A percentile compares a stretch with the other conserved stretches of the same genome.
phyloP scores from a whole-genome alignment of 352 stramenopile species.

The Pythium phragmiticola region DNA sequence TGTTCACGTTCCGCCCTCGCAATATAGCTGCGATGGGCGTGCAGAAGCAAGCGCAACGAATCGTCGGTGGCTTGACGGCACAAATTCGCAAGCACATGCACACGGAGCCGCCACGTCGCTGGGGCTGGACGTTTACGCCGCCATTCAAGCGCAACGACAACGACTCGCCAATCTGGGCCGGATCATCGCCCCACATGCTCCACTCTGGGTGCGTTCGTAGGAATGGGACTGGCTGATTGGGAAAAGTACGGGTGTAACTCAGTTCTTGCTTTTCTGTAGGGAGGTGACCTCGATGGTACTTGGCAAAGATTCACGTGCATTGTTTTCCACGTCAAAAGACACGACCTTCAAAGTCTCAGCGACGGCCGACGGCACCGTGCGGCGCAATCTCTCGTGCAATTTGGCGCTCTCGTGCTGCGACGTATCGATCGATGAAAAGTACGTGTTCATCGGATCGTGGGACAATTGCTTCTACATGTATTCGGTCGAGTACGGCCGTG shows the following conservation, averaged over 20 bases:
- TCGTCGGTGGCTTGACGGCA: slow-evolving; percentile 75
- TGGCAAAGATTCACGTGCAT: slow-evolving; percentile 52
- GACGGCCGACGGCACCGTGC: slow-evolving; percentile 58
- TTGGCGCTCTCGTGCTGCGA: slow-evolving; percentile 77
- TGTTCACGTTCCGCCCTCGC: slow-evolving; percentile 67
- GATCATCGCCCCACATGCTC: slow-evolving; percentile 63
- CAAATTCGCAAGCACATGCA: slow-evolving; percentile 78
- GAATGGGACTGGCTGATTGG: no score
- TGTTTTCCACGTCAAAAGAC: slow-evolving; percentile 76
- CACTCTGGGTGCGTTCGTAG: slow-evolving; percentile 54
- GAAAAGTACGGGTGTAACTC: no score
- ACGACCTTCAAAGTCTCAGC: slow-evolving; percentile 79
- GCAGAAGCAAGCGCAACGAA: slow-evolving; percentile 70
- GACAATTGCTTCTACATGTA: slow-evolving; percentile 89
- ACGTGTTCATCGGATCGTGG: slow-evolving; percentile 79
- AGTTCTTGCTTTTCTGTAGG: slow-evolving; percentile 21
- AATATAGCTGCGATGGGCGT: slow-evolving; percentile 47
- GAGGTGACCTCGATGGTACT: slow-evolving; percentile 72
- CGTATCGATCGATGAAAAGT: slow-evolving; percentile 79
- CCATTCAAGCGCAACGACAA: slow-evolving; percentile 30
- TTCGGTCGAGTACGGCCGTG: slow-evolving; percentile 75
- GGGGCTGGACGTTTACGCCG: slow-evolving; percentile 66
- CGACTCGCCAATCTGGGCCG: slow-evolving; percentile 58
- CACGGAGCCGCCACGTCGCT: slow-evolving; percentile 54
- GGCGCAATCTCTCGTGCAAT: slow-evolving; percentile 73